Percentiles rank a stretch among this genome's conserved stretches.
These are phyloP conservation scores for Trypanosoma rangeli DNA, from an alignment of 208 protist genomes.

Conservation along the genomic window DNA sequence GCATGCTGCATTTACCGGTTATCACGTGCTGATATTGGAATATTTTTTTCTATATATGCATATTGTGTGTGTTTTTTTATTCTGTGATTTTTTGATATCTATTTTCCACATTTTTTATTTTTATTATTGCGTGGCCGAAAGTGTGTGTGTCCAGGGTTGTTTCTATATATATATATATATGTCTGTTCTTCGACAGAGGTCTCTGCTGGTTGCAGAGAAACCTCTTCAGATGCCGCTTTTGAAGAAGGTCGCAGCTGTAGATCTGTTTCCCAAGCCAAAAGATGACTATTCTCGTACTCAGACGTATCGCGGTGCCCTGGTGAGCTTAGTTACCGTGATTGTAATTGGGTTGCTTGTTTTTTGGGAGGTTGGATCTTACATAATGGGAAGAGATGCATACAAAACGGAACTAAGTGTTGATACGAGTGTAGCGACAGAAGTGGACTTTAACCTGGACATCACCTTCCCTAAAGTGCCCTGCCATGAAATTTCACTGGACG, in stretches of 20 bases:
- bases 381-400: conserved; percentile 56
- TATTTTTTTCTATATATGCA: conserved; percentile 8
- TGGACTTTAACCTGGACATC: conserved; percentile 79
- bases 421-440: conserved; percentile 35
- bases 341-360: conserved; percentile 51
- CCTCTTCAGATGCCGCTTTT: conserved; percentile 7
- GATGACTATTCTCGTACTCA: conserved; percentile 66
- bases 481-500: conserved; percentile 68
- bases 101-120: neutral
- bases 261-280: conserved; percentile 65
- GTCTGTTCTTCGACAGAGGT: conserved; percentile 29
- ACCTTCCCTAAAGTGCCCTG: conserved; percentile 66
- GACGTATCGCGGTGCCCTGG: conserved; percentile 41
- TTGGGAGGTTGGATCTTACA: conserved; percentile 53
- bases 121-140: neutral
- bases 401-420: conserved; percentile 67
- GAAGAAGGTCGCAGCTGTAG: conserved; percentile 34
- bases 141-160: neutral
- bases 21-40: neutral
- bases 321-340: conserved; percentile 46
- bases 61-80: conserved; percentile 4
- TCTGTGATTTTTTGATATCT: neutral
- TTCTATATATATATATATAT: conserved; percentile 5
- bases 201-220: neutral
- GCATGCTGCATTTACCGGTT: neutral